A percentile compares a stretch with the other conserved stretches of the same genome.
Conservation (phyloP, 768 basidiomycete genomes). For the Tricholoma furcatifolium region DNA sequence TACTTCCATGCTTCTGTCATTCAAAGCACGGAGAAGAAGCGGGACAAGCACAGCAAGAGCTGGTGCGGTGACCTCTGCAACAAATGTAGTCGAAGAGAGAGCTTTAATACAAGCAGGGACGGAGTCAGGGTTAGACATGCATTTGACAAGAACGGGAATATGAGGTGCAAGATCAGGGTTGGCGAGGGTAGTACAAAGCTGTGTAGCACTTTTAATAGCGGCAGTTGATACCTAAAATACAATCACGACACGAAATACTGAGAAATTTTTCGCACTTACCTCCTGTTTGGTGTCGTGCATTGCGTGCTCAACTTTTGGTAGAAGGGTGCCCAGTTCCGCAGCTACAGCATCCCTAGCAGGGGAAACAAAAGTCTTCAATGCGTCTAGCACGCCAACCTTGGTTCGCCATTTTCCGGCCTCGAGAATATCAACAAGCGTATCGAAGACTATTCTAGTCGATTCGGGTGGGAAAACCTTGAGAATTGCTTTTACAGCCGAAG, state of each 20-base stretch:
- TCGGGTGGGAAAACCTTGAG: constrained; percentile 85
- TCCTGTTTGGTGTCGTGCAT: constrained; percentile 98
- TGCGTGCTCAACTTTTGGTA: constrained; percentile 84
- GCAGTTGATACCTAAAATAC: constrained; percentile 73
- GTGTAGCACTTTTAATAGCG: constrained; percentile 86
- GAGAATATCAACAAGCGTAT: constrained; percentile 68
- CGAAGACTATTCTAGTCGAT: constrained; percentile 66
- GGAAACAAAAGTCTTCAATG: constrained; percentile 72
- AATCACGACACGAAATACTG: constrained; percentile 3
- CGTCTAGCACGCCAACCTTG: constrained; percentile 91
- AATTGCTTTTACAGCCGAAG: constrained; percentile 78
- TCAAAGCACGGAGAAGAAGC: constrained; percentile 84
- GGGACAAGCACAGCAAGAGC: constrained; percentile 95
- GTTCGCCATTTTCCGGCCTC: constrained; percentile 91
- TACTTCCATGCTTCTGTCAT: constrained; percentile 95
- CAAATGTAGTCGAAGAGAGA: constrained; percentile 92
- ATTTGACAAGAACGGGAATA: constrained; percentile 85
- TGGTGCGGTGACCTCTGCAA: constrained; percentile 96
- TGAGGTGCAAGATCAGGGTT: constrained; percentile 92
- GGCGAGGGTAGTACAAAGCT: constrained; percentile 85
- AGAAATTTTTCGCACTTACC: constrained; percentile 41
- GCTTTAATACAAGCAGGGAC: constrained; percentile 94
- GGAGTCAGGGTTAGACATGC: constrained; percentile 88
- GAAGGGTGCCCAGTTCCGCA: constrained; percentile 73
- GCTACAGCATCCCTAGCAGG: constrained; percentile 76